These are phyloP conservation scores for Cryptococcus amylolentus DNA, from an alignment of 1,284 basidiomycete genomes.

Conservation along the genomic window DNA sequence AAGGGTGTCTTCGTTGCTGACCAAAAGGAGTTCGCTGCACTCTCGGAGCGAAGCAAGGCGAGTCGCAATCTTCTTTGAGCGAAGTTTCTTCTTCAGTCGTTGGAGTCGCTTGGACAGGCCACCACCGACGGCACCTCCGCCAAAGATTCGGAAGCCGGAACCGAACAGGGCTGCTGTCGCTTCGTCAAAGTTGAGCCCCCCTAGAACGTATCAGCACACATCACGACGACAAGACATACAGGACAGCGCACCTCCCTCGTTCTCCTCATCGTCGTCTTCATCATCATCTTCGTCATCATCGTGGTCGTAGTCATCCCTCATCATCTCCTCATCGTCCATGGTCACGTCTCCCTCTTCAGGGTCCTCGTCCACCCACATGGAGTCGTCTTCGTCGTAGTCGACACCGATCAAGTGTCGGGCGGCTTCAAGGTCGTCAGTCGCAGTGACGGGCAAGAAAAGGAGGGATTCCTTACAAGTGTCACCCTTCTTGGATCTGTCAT, in stretches of 20 bases:
- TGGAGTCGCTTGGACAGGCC: constrained; percentile 79
- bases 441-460: background rate
- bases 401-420: constrained; percentile 57
- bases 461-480: constrained; percentile 22
- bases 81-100: constrained; percentile 84
- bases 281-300: constrained; percentile 35
- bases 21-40: constrained; percentile 87
- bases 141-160: constrained; percentile 56
- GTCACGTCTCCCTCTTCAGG: constrained; percentile 16
- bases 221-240: no score
- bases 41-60: constrained; percentile 89
- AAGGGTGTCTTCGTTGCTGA: constrained; percentile 95
- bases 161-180: constrained; percentile 65
- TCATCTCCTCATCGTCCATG: constrained; percentile 61
- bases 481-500: constrained; percentile 39
- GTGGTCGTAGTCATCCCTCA: constrained; percentile 66
- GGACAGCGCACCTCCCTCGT: constrained; percentile 12
- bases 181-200: constrained; percentile 59
- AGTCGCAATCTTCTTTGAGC: constrained; percentile 71
- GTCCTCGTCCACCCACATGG: constrained; percentile 35
- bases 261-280: constrained; percentile 52
- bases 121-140: constrained; percentile 71
- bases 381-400: constrained; percentile 59
- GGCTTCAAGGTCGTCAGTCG: constrained; percentile 22
- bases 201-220: background rate